A percentile compares a stretch with the other conserved stretches of the same genome.
These are phyloP conservation scores for Cryptococcus sp. DNA, from an alignment of 1,284 basidiomycete genomes.

Conservation along the genomic window DNA sequence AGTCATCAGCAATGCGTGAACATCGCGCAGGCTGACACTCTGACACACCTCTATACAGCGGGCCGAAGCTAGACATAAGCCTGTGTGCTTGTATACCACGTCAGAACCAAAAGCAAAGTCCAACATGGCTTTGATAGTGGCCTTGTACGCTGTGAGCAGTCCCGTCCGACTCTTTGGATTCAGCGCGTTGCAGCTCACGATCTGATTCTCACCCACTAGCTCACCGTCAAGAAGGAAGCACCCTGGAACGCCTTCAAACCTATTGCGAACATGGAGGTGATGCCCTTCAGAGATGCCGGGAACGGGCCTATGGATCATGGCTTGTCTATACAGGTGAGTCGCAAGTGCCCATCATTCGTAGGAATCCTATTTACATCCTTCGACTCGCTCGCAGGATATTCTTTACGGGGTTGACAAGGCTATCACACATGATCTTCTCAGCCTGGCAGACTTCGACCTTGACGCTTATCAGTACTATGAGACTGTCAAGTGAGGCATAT, in stretches of 20 bases:
- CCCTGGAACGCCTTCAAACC: conserved; percentile 95
- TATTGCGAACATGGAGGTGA: conserved; percentile 84
- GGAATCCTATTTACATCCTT: background rate
- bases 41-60: background rate
- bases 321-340: conserved; percentile 71
- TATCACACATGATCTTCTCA: conserved; percentile 81
- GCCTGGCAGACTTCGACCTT: conserved; percentile 80
- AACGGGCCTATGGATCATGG: conserved; percentile 90
- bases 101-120: conserved; percentile 83
- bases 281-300: conserved; percentile 95
- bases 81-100: conserved; percentile 85
- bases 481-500: conserved; percentile 66
- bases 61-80: conserved; percentile 58
- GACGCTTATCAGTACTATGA: conserved; percentile 75
- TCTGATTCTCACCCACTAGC: conserved; percentile 57
- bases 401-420: conserved; percentile 96
- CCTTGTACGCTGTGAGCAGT: conserved; percentile 64
- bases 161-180: background rate
- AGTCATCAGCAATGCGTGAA: conserved; percentile 25
- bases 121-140: conserved; percentile 88
- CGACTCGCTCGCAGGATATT: conserved; percentile 62
- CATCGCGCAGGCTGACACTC: too few relatives aligned
- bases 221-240: conserved; percentile 88
- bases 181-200: conserved; percentile 7
- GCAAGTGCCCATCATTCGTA: background rate